Conservation (phyloP, 2,329 filamentous ascomycete genomes). For the Bipolaris sorokiniana region DNA sequence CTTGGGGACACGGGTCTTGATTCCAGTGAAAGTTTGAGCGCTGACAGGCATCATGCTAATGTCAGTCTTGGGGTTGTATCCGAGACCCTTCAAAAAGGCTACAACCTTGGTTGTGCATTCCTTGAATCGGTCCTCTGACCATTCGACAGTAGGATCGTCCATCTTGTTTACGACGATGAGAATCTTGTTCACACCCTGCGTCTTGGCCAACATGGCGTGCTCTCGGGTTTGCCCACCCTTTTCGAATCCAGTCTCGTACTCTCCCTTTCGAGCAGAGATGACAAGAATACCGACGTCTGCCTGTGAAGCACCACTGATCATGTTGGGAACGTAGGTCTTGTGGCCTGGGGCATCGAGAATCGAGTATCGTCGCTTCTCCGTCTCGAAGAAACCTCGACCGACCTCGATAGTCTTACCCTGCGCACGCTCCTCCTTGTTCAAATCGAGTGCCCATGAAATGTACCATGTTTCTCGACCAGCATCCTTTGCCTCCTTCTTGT, state of each 20-base stretch:
- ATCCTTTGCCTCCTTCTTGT: constrained; percentile 88
- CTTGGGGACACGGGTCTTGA: constrained; percentile 82
- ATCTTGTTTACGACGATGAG: constrained; percentile 94
- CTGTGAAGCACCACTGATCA: constrained; percentile 86
- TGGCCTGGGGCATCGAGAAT: constrained; percentile 96
- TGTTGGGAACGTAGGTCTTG: constrained; percentile 97
- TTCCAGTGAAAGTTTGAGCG: constrained; percentile 81
- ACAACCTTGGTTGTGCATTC: constrained; percentile 91
- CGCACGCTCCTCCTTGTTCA: constrained; percentile 93
- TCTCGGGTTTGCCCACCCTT: constrained; percentile 95
- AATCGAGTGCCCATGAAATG: constrained; percentile 95
- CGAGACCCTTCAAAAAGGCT: constrained; percentile 87
- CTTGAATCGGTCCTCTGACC: constrained; percentile 90
- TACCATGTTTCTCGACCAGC: constrained; percentile 98
- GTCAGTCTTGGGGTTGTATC: constrained; percentile 93
- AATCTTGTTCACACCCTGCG: constrained; percentile 96
- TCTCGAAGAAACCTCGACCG: constrained; percentile 90
- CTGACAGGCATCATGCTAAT: constrained; percentile 96
- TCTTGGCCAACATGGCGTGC: constrained; percentile 97
- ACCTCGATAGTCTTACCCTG: constrained; percentile 99
- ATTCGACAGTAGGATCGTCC: constrained; percentile 96
- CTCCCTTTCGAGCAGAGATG: constrained; percentile 94
- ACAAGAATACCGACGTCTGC: constrained; percentile 80
- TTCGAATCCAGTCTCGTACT: constrained; percentile 98
- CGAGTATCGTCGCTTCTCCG: constrained; percentile 92